Conservation (phyloP, 139 green algal species). For the Volvox reticuliferus region DNA sequence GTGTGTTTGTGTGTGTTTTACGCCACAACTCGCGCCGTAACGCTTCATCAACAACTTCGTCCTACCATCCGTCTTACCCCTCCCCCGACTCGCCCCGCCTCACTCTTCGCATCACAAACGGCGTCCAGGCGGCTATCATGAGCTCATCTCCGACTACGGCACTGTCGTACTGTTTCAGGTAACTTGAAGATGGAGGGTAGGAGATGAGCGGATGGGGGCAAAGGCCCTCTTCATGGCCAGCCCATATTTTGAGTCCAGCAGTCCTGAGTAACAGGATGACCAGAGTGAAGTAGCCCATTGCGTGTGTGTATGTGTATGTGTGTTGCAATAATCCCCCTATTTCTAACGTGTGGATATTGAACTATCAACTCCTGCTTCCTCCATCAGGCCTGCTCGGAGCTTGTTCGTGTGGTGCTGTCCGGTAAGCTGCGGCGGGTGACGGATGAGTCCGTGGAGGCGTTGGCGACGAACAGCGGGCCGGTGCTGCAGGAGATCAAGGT, state of each 20-base stretch:
- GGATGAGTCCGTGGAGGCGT: constrained; percentile 25
- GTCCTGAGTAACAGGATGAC: too few relatives aligned
- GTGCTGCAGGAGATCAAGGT: constrained; percentile 12
- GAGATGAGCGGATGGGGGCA: too few relatives aligned
- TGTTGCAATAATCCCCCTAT: neutral
- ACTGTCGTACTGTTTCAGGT: constrained; percentile 42
- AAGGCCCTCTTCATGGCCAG: too few relatives aligned
- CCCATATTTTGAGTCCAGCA: too few relatives aligned
- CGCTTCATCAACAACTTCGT: too few relatives aligned
- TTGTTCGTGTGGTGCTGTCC: neutral
- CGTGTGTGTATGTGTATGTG: neutral
- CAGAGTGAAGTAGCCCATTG: neutral
- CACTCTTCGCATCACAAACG: neutral
- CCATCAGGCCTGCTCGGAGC: constrained; percentile 21
- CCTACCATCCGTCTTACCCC: neutral
- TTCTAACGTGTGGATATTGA: neutral
- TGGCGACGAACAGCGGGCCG: neutral
- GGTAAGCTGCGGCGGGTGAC: constrained; percentile 44
- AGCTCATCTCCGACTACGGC: constrained; percentile 46
- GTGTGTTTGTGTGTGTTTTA: too few relatives aligned
- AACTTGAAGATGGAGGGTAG: neutral
- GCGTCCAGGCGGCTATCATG: constrained; percentile 33
- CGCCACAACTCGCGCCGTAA: too few relatives aligned
- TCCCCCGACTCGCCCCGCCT: neutral
- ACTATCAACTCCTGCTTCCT: neutral